A percentile compares a stretch with the other conserved stretches of the same genome.
Evolutionary conservation across 2,329 filamentous ascomycete genomes (phyloP).

Genomic region (Microdochium trichocladiopsis): DNA sequence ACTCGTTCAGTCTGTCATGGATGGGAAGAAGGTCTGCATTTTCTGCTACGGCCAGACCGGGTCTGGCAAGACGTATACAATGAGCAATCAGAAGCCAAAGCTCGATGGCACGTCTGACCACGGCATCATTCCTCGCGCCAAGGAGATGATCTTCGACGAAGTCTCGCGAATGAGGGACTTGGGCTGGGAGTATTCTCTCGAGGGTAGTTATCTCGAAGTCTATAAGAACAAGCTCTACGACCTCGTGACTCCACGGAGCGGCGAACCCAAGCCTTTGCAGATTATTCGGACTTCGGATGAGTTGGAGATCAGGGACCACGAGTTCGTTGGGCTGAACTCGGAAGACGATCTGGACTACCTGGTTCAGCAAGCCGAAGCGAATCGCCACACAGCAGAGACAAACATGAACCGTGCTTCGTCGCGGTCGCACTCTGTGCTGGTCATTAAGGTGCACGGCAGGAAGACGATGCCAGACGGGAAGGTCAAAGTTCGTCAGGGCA

Average conservation of each 20-base stretch:
- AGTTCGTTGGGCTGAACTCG: conserved; percentile 56
- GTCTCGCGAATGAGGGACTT: conserved; percentile 79
- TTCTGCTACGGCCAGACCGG: conserved; percentile 98
- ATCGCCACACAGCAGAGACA: conserved; percentile 91
- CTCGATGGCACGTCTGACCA: conserved; percentile 37
- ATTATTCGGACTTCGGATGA: conserved; percentile 21
- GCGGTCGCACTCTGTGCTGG: conserved; percentile 93
- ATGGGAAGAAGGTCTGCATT: conserved; percentile 98
- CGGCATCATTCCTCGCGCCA: conserved; percentile 94
- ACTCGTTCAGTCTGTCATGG: conserved; percentile 89
- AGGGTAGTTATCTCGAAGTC: conserved; percentile 92
- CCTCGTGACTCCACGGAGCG: conserved; percentile 57
- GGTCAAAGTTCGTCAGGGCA: conserved; percentile 76
- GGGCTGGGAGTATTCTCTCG: conserved; percentile 91
- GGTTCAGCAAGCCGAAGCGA: conserved; percentile 71
- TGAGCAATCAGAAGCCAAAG: conserved; percentile 37
- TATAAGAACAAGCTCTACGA: conserved; percentile 98
- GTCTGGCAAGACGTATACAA: conserved; percentile 93
- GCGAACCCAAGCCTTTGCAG: conserved; percentile 61
- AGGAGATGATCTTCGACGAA: conserved; percentile 88
- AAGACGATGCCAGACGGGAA: conserved; percentile 63
- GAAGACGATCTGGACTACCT: conserved; percentile 74
- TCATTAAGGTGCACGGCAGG: conserved; percentile 67
- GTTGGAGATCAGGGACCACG: conserved; percentile 20
- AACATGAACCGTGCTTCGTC: conserved; percentile 94